phyloP scores from a whole-genome alignment of 2,329 filamentous ascomycete genomes.

The Cercospora canescens region DNA sequence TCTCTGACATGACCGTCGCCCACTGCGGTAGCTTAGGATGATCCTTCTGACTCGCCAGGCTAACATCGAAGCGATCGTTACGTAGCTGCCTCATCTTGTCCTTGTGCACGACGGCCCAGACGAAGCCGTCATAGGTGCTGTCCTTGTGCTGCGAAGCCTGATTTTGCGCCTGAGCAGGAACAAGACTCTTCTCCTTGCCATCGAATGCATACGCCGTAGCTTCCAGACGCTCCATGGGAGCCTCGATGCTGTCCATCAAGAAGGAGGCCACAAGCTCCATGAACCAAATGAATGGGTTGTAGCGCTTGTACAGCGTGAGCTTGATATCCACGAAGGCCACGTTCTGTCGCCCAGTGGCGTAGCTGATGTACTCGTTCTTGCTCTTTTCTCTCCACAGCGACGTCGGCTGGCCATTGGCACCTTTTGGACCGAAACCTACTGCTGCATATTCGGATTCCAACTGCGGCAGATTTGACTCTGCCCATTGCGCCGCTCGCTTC shows the following conservation, averaged over 20 bases:
- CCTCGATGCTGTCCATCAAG: conserved; percentile 74
- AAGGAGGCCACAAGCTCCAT: conserved; percentile 70
- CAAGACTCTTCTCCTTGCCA: conserved; percentile 78
- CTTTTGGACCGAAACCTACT: conserved; percentile 71
- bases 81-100: conserved; percentile 85
- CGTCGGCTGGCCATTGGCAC: conserved; percentile 44
- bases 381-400: conserved; percentile 80
- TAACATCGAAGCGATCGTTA: conserved; percentile 91
- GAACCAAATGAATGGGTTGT: conserved; percentile 72
- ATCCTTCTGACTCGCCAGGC: conserved; percentile 90
- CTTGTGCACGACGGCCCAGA: conserved; percentile 96
- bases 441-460: conserved; percentile 81
- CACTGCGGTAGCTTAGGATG: conserved; percentile 84
- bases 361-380: conserved; percentile 80
- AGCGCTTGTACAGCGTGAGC: conserved; percentile 78
- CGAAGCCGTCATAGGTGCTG: conserved; percentile 80
- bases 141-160: conserved; percentile 50
- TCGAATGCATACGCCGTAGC: conserved; percentile 86
- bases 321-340: conserved; percentile 87
- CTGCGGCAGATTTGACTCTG: conserved; percentile 68
- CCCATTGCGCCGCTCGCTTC: conserved; percentile 77
- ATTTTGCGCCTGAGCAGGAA: conserved; percentile 59
- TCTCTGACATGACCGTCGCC: conserved; percentile 95
- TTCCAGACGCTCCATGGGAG: conserved; percentile 72
- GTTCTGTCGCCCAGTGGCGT: conserved; percentile 90